Evolutionary conservation across 2,329 filamentous ascomycete genomes (phyloP).

Genomic region (Monosporascus sp.): DNA sequence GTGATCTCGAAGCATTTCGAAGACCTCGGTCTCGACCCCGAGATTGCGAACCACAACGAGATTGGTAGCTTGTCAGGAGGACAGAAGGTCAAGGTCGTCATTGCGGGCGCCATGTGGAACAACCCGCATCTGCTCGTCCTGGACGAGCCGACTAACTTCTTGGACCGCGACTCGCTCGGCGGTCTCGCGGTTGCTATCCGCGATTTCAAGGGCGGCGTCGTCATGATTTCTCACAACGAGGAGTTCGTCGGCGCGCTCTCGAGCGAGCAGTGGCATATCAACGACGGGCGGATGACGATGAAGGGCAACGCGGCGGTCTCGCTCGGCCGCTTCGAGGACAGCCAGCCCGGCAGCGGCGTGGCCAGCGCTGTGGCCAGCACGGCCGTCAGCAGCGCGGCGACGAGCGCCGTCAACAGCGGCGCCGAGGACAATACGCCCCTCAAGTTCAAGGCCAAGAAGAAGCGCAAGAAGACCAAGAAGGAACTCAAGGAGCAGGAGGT

Average conservation of each 20-base stretch:
- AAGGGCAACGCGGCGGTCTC: conserved; percentile 71
- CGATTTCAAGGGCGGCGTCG: conserved; percentile 96
- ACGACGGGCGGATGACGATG: conserved; percentile 79
- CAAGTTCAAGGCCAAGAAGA: conserved; percentile 86
- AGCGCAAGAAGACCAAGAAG: conserved; percentile 98
- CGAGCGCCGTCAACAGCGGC: conserved; percentile 71
- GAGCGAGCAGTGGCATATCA: conserved; percentile 94
- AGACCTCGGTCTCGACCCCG: conserved; percentile 89
- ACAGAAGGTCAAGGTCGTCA: conserved; percentile 98
- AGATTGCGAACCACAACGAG: conserved; percentile 98
- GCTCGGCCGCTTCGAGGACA: conserved; percentile 84
- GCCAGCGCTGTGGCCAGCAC: conserved; percentile 49
- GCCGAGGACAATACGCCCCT: conserved; percentile 72
- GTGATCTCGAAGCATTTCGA: conserved; percentile 98
- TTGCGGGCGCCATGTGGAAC: conserved; percentile 97
- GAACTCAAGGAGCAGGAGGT: conserved; percentile 92
- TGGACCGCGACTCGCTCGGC: conserved; percentile 95
- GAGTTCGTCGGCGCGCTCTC: conserved; percentile 96
- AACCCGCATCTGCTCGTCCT: conserved; percentile 96
- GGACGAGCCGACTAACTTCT: conserved; percentile 98
- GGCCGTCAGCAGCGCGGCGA: conserved; percentile 46
- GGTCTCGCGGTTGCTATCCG: conserved; percentile 96
- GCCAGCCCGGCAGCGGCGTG: conserved; percentile 48
- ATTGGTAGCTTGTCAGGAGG: conserved; percentile 94
- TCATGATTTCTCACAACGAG: conserved; percentile 99